Conservation (phyloP, 495 filamentous ascomycete species). For the Penicillium atrosanguineum region DNA sequence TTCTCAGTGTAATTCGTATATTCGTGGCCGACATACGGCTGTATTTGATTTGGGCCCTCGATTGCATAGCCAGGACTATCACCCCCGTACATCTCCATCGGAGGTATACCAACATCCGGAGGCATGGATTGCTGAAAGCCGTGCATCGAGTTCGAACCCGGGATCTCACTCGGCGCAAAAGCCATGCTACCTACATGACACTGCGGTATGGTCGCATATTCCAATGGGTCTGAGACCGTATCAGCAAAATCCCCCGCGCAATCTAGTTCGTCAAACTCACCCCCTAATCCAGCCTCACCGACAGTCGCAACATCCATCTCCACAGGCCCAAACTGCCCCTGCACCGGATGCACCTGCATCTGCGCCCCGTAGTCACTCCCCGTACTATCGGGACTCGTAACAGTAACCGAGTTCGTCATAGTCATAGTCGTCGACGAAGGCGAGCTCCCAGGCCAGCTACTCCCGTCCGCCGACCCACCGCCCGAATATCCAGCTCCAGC, state of each 20-base stretch:
- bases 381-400: conserved; percentile 27
- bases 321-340: conserved; percentile 7
- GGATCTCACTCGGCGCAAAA: conserved; percentile 10
- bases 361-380: conserved; percentile 19
- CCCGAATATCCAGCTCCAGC: not conserved
- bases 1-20: not conserved
- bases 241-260: not conserved
- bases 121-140: conserved; percentile 1
- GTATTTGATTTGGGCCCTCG: not conserved
- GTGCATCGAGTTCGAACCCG: conserved; percentile 9
- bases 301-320: conserved; percentile 7
- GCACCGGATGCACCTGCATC: conserved; percentile 7
- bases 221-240: conserved; percentile 6
- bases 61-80: not conserved
- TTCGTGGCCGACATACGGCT: not conserved
- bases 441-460: conserved; percentile 23
- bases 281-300: not conserved
- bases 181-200: conserved; percentile 11
- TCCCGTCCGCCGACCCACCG: conserved; percentile 4
- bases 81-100: not conserved
- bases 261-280: not conserved
- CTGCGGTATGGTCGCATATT: conserved; percentile 7
- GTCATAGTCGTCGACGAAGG: conserved; percentile 22
- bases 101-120: not conserved
- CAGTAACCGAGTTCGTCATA: conserved; percentile 17